Evolutionary conservation across 1,139 yeast species (phyloP), one percentile per base, ranked within the genome.

Genomic region (Sugiyamaella xylanicola): DNA sequence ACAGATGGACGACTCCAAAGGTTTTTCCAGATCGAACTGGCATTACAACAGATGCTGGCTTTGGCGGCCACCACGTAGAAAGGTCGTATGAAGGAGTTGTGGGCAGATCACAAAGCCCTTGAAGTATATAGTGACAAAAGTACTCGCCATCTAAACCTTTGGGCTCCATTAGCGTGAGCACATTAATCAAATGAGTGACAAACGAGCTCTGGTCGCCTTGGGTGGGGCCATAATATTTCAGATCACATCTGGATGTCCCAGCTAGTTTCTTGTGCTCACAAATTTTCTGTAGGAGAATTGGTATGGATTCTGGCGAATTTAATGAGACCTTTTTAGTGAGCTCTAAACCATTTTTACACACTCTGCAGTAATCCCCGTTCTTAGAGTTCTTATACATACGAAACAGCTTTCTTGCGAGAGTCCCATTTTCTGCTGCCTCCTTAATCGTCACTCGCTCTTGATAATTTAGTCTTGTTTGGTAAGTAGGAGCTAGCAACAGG

Each of bases 1-100:
- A 78, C 25, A 85, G 64, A 63, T 85, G 91, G 58, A 85, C 72
- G n/a, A 84, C 90, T 59, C 83, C 82, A 69, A 85, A 82, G 2
- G 78, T 76, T 46, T 72, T 73, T 22, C 75, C 72, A 4, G 64
- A 58, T 13, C 76, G 69, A 9, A 60, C 63, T 2, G 75, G 74
- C 4, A 74, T 72, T 9, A 68, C 63, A n/a, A 68, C 66, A 58
- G 74, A 70, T 44, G 65, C 67, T 4, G 69, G 70, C 58, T 71
- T 73, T 25, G 65, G 68, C 1, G 78, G 76, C 82, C 83, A 79
- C 70, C 78, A 70, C 27, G 69, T 58, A 11, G 72, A 60, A 54
- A 79, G 61, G 55, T 77, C 77, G 48, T 79, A 65, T 11, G 66
- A 60, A 1, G 81, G 82, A 3, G 79, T 69, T 21, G 65, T 67